Percentiles rank a stretch among this genome's conserved stretches.
Conservation (phyloP, 495 filamentous ascomycete species). For the Physcia stellaris region DNA sequence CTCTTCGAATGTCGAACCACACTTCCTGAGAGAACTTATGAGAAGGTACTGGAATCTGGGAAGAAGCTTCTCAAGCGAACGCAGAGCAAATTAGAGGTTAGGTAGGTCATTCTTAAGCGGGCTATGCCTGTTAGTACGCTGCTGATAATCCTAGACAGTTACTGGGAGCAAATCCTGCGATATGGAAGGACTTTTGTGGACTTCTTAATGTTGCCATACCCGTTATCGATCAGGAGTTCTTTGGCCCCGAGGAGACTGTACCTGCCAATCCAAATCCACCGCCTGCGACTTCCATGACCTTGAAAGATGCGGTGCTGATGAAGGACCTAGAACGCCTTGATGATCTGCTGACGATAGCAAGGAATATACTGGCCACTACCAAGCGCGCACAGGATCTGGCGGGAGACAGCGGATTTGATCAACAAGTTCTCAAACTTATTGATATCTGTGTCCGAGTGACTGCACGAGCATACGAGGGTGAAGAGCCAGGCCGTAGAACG, state of each 20-base stretch:
- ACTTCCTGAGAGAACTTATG: constrained; percentile 31
- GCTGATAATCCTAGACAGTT: constrained; percentile 17
- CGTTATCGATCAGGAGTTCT: constrained; percentile 48
- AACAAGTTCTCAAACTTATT: constrained; percentile 70
- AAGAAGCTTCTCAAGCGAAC: constrained; percentile 36
- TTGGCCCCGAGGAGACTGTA: constrained; percentile 42
- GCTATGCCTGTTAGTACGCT: background rate
- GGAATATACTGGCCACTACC: constrained; percentile 72
- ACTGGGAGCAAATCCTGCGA: constrained; percentile 45
- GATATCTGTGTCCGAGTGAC: constrained; percentile 78
- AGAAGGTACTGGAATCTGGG: constrained; percentile 22
- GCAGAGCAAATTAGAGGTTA: constrained; percentile 41
- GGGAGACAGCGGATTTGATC: constrained; percentile 61
- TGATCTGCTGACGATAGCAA: constrained; percentile 68
- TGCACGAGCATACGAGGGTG: constrained; percentile 78
- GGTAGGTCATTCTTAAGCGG: constrained; percentile 29
- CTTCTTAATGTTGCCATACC: constrained; percentile 47
- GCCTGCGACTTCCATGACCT: constrained; percentile 58
- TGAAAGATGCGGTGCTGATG: constrained; percentile 58
- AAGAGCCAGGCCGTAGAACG: constrained; percentile 42
- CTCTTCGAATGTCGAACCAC: constrained; percentile 32
- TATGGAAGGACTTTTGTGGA: constrained; percentile 56
- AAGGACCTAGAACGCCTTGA: constrained; percentile 75
- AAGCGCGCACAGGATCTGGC: constrained; percentile 80
- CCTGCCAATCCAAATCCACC: constrained; percentile 41